These are phyloP conservation scores for Pleurotus tuber-regium DNA, from an alignment of 768 basidiomycete species.

Conservation along the genomic window DNA sequence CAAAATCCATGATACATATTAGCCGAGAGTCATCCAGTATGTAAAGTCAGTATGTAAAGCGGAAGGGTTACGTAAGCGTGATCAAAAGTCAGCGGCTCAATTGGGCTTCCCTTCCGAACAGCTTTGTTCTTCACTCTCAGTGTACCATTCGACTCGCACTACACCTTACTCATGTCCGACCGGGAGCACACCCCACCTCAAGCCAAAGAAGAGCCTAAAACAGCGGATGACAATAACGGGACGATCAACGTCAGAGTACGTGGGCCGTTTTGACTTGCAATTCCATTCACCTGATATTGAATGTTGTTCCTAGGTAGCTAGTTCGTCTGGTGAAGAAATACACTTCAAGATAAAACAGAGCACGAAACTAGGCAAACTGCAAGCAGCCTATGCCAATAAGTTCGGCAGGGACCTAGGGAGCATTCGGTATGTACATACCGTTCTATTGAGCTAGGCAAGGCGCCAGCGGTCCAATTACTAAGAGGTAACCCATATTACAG, in stretches of 20 bases:
- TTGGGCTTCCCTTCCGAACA: too few relatives aligned
- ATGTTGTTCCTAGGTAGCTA: neutral
- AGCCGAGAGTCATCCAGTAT: too few relatives aligned
- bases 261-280: neutral
- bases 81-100: too few relatives aligned
- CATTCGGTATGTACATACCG: neutral
- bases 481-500: neutral
- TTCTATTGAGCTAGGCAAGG: too few relatives aligned
- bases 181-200: neutral
- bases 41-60: too few relatives aligned
- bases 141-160: too few relatives aligned
- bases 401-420: neutral
- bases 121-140: too few relatives aligned
- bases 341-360: neutral
- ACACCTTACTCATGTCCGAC: too few relatives aligned
- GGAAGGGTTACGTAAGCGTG: too few relatives aligned
- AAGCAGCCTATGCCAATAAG: neutral
- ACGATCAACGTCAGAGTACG: neutral
- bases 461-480: too few relatives aligned
- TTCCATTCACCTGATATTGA: neutral
- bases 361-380: neutral
- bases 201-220: neutral
- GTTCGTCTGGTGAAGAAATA: neutral
- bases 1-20: too few relatives aligned
- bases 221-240: neutral